Percentiles rank a stretch among this genome's conserved stretches.
phyloP scores from a whole-genome alignment of 164 flowering plant species.

The Stephania cephalantha region DNA sequence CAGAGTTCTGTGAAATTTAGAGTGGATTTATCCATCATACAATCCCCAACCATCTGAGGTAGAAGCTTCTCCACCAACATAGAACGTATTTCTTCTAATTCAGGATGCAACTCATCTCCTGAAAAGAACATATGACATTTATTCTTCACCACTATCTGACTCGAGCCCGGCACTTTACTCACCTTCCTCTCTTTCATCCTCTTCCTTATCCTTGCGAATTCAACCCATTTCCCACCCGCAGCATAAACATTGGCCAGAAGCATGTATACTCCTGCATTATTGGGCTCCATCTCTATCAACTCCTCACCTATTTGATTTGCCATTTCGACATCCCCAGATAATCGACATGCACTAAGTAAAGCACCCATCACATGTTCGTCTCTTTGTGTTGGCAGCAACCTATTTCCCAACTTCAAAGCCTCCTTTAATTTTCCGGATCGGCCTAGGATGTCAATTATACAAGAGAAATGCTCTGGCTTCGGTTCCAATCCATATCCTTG shows the following conservation, averaged over 20 bases:
- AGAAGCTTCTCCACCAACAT: slow-evolving; percentile 32
- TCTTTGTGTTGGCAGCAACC: slow-evolving; percentile 33
- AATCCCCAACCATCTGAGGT: slow-evolving; percentile 32
- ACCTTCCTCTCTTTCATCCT: slow-evolving; percentile 50
- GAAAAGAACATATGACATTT: slow-evolving; percentile 34
- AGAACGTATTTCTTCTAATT: slow-evolving; percentile 27
- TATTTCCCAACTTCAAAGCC: slow-evolving; percentile 29
- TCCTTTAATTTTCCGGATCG: slow-evolving; percentile 43
- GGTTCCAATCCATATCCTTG: slow-evolving; percentile 39
- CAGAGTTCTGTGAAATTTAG: too few species aligned
- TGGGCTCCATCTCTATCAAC: slow-evolving; percentile 41
- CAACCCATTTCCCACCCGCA: slow-evolving; percentile 44
- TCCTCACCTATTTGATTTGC: slow-evolving; percentile 35
- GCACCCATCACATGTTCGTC: slow-evolving; percentile 48
- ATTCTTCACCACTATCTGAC: slow-evolving; percentile 48
- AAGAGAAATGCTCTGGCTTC: slow-evolving; percentile 45
- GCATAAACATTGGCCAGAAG: slow-evolving; percentile 48
- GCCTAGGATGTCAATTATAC: slow-evolving; percentile 54
- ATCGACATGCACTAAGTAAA: slow-evolving; percentile 46
- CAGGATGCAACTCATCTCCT: slow-evolving; percentile 42
- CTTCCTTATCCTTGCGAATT: slow-evolving; percentile 41
- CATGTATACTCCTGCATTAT: slow-evolving; percentile 38
- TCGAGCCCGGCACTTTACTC: slow-evolving; percentile 46
- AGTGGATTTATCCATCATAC: too few species aligned
- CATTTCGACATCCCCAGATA: slow-evolving; percentile 34